phyloP scores from a whole-genome alignment of 371 early-diverging fungal species.

The Mycotypha africana region DNA sequence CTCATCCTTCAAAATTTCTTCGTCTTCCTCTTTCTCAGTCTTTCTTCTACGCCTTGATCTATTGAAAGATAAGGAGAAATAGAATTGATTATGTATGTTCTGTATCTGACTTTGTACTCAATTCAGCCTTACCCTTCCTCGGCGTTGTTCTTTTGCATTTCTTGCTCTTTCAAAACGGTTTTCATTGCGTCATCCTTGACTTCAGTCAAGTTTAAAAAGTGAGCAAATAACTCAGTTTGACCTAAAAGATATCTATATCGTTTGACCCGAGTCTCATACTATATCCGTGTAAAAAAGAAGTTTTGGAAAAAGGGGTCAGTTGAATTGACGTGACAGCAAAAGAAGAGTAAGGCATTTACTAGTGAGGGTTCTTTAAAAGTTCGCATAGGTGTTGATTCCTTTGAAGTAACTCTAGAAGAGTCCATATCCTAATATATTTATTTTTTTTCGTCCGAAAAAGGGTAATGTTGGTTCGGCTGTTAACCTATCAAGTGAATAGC shows the following conservation, averaged over 20 bases:
- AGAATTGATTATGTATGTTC: not conserved
- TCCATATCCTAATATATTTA: constrained; percentile 8
- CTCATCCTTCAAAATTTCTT: constrained; percentile 74
- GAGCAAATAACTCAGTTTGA: constrained; percentile 75
- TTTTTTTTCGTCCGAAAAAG: no score
- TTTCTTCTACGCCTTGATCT: constrained; percentile 80
- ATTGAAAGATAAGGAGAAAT: constrained; percentile 1
- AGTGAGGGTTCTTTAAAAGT: constrained; percentile 18
- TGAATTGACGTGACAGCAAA: no score
- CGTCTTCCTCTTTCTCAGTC: constrained; percentile 97
- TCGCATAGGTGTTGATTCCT: constrained; percentile 17
- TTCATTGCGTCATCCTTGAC: constrained; percentile 39
- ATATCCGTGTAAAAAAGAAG: not conserved
- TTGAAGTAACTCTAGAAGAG: constrained; percentile 6
- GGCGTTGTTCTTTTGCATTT: constrained; percentile 26
- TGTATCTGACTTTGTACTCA: not conserved
- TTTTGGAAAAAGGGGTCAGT: not conserved
- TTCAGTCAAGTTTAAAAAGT: constrained; percentile 58
- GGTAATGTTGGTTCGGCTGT: not conserved
- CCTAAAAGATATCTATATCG: constrained; percentile 84
- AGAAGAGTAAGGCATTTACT: constrained; percentile 3
- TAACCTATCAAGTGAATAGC: no score
- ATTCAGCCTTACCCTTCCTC: constrained; percentile 30
- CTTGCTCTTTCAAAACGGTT: constrained; percentile 35
- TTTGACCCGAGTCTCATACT: constrained; percentile 40